Evolutionary conservation across 352 stramenopile genomes (phyloP), one percentile per base, ranked within the genome.

Genomic region (Globisporangium cylindrosporum): DNA sequence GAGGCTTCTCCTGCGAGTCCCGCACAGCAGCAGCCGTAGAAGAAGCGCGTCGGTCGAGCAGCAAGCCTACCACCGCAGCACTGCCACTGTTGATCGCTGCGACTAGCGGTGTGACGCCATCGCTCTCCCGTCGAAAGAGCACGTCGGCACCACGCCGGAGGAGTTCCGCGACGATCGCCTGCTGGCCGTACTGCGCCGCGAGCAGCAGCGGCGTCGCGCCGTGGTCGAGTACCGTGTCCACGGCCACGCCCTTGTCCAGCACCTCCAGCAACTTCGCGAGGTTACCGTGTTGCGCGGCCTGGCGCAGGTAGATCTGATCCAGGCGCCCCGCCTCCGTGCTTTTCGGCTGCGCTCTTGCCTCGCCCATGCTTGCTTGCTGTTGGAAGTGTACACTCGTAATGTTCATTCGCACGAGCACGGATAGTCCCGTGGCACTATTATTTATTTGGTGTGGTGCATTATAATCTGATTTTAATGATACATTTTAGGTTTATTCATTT

Each of bases 221-320:
- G 51, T 67, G 29, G 14, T 67, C 51, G 10, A 67, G 49, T 7
- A 53, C 12, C 34, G 62, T 67, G 49, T 67, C 62, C 18, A 59
- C 49, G 5, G 51, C 34, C 14, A 67, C 62, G n/a, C 62, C 62
- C 15, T 59, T 58, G 9, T 22, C 24, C 1, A 67, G 34, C n/a
- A 67, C 10, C 51, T 61, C 49, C 32, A 36, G 62, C 22, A 67
- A 48, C 34, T 49, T 48, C 5, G 22, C 22, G 10, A 67, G 34
- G 29, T 67, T 29, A 32, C 62, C 62, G 34, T 49, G 32, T 36
- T 61, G 62, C 27, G 48, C 53, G 15, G 62, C 62, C n/a, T 61
- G 46, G 1, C 51, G 62, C 51, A 67, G 49, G 29, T 55, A 51
- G 9, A 67, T 49, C 20, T 22, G 36, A 24, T 67, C 62, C 20